These are phyloP conservation scores for Ambrosia trifida DNA, from an alignment of 129 eudicot genomes.

Conservation along the genomic window DNA sequence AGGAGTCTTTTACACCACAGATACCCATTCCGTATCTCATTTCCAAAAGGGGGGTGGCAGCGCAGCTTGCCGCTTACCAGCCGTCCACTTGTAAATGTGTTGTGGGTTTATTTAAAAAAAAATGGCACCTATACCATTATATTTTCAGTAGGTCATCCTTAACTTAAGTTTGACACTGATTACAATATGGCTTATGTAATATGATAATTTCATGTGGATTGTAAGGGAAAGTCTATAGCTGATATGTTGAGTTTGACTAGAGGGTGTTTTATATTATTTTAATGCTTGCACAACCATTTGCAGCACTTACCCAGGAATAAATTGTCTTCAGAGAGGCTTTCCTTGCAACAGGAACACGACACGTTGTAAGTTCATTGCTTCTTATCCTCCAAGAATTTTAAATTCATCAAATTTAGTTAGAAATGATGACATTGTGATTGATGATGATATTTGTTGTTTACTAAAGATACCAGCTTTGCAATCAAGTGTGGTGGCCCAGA, in stretches of 20 bases:
- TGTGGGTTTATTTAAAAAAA: no score
- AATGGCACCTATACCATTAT: not conserved
- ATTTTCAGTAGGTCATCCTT: not conserved
- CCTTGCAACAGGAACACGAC: constrained; percentile 48
- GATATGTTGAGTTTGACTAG: not conserved
- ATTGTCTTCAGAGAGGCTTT: constrained; percentile 49
- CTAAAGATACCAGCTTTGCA: constrained; percentile 48
- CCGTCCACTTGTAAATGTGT: no score
- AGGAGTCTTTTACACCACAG: not conserved
- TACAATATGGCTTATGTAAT: not conserved
- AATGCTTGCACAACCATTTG: constrained; percentile 9
- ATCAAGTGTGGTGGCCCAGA: constrained; percentile 61
- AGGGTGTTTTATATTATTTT: not conserved
- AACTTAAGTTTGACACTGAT: not conserved
- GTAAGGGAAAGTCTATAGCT: constrained; percentile 18
- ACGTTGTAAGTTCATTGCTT: constrained; percentile 38
- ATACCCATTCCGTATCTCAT: no score
- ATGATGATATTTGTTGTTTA: constrained; percentile 18
- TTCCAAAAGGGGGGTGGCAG: no score
- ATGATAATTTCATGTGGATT: constrained; percentile 16
- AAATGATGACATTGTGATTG: constrained; percentile 27
- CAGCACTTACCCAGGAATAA: constrained; percentile 40
- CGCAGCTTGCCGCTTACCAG: no score
- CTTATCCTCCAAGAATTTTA: constrained; percentile 6
- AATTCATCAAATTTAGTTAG: not conserved